phyloP scores from a whole-genome alignment of 2,329 filamentous ascomycete genomes.

The Teratosphaeria viscida region DNA sequence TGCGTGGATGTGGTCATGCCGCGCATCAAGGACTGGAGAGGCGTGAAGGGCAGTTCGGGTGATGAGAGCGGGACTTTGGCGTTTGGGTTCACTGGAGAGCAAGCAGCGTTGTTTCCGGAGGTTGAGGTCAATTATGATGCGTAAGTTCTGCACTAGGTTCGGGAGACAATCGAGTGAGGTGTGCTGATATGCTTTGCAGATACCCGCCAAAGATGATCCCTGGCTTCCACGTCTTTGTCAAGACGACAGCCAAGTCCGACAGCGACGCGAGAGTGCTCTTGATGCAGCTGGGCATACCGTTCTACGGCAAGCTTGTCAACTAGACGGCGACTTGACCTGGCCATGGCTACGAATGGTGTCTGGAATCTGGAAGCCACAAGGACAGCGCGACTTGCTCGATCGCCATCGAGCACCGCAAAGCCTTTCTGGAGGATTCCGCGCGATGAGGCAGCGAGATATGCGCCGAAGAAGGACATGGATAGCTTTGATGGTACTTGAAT shows the following conservation, averaged over 20 bases:
- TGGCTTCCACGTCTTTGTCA: slow-evolving; percentile 70
- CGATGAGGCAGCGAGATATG: too few species aligned
- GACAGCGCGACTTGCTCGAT: too few species aligned
- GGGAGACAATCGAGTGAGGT: not conserved
- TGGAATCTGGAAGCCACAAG: not conserved
- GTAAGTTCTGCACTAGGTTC: slow-evolving; percentile 44
- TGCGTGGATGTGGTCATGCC: slow-evolving; percentile 82
- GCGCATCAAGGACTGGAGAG: slow-evolving; percentile 91
- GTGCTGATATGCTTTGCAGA: slow-evolving; percentile 26
- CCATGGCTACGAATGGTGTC: not conserved
- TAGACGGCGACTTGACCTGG: slow-evolving; percentile 19
- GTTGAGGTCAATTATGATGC: slow-evolving; percentile 86
- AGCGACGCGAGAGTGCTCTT: slow-evolving; percentile 71
- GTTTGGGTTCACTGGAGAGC: slow-evolving; percentile 67
- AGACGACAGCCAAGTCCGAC: slow-evolving; percentile 77
- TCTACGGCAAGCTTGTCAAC: slow-evolving; percentile 61
- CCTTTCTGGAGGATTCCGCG: too few species aligned
- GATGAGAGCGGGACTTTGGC: slow-evolving; percentile 80
- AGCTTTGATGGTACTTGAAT: too few species aligned
- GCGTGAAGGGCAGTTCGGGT: slow-evolving; percentile 64
- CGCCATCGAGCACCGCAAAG: too few species aligned
- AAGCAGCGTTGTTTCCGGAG: slow-evolving; percentile 80
- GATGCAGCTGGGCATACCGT: slow-evolving; percentile 63
- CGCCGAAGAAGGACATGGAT: too few species aligned
- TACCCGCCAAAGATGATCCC: slow-evolving; percentile 68